phyloP scores from a whole-genome alignment of 2,329 filamentous ascomycete genomes.

The Ophiostoma angusticollis region DNA sequence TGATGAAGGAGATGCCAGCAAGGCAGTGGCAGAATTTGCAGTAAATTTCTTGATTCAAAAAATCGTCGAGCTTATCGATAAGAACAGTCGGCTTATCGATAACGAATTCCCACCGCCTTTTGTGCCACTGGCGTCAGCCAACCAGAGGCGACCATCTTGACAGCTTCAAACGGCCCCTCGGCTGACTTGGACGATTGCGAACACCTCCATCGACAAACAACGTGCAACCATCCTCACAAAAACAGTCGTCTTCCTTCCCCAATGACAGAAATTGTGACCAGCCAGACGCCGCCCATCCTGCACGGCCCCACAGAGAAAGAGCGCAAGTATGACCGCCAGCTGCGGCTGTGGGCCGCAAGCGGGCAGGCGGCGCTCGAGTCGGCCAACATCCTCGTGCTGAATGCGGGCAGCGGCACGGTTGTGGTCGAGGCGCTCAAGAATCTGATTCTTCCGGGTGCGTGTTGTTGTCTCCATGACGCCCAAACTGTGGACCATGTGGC shows the following conservation, averaged over 20 bases:
- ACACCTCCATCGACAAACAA: too few species aligned
- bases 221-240: not conserved
- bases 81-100: too few species aligned
- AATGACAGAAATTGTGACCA: conserved; percentile 33
- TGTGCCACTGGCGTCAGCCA: too few species aligned
- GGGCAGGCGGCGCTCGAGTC: conserved; percentile 85
- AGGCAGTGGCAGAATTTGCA: too few species aligned
- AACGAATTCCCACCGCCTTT: too few species aligned
- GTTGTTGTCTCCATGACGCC: too few species aligned
- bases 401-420: conserved; percentile 73
- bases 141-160: not conserved
- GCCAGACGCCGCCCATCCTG: conserved; percentile 34
- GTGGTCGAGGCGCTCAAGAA: conserved; percentile 93
- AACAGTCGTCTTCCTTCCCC: not conserved
- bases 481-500: not conserved
- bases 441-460: conserved; percentile 70
- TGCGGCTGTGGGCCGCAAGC: conserved; percentile 86
- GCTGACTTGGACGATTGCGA: too few species aligned
- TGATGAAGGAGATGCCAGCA: conserved; percentile 4
- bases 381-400: conserved; percentile 81
- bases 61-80: too few species aligned
- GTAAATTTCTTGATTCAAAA: too few species aligned
- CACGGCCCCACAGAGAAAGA: conserved; percentile 47
- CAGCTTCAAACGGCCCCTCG: too few species aligned
- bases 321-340: conserved; percentile 84